Evolutionary conservation across 2,329 filamentous ascomycete genomes (phyloP).

Genomic region (Sclerotiophoma versabilis): DNA sequence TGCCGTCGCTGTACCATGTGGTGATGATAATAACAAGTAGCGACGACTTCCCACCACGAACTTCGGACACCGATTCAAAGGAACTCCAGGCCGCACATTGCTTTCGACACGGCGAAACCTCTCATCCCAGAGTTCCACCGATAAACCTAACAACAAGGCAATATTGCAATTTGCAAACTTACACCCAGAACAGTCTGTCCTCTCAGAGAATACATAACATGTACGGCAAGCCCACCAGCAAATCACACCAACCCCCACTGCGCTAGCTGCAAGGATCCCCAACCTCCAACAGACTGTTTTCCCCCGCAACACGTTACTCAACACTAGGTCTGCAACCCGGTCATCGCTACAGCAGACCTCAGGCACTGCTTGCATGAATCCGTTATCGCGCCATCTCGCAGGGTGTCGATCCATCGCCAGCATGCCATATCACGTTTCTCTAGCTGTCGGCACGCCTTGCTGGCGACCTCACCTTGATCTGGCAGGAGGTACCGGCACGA

Average conservation of each 20-base stretch:
- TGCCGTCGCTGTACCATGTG: no score
- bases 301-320: not conserved
- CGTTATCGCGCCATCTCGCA: constrained; percentile 15
- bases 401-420: constrained; percentile 13
- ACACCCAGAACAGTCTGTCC: no score
- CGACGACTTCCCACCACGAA: no score
- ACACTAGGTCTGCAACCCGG: not conserved
- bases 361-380: constrained; percentile 1
- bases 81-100: no score
- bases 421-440: constrained; percentile 13
- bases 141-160: no score
- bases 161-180: no score
- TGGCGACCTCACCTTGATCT: constrained; percentile 17
- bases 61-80: no score
- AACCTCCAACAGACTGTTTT: not conserved
- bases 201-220: no score
- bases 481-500: constrained; percentile 35
- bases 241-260: not conserved
- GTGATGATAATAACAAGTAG: no score
- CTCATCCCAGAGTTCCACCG: no score
- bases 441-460: constrained; percentile 14
- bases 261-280: not conserved
- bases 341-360: not conserved
- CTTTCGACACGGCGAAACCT: no score
- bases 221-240: not conserved